Conservation (phyloP, 345 rosid genomes). For the Mangifera indica region DNA sequence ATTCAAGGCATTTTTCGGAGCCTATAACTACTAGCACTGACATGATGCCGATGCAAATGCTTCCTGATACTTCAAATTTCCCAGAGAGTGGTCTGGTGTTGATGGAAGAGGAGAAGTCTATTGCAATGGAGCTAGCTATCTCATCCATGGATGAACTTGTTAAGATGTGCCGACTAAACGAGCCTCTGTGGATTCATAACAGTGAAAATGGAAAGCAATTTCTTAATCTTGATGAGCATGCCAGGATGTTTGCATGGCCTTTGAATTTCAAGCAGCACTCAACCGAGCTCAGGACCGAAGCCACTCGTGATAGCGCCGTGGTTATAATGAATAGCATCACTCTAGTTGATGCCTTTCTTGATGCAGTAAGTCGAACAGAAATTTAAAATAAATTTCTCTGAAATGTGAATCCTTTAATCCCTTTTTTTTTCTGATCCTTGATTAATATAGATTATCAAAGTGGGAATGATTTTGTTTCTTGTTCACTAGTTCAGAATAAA, state of each 20-base stretch:
- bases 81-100: constrained; percentile 40
- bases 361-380: constrained; percentile 52
- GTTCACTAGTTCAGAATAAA: constrained; percentile 46
- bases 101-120: constrained; percentile 62
- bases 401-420: neutral
- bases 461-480: neutral
- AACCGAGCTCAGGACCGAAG: constrained; percentile 57
- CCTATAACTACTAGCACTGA: constrained; percentile 39
- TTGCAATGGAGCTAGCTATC: constrained; percentile 70
- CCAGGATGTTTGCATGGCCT: constrained; percentile 66
- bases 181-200: constrained; percentile 72
- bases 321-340: constrained; percentile 90
- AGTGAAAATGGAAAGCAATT: constrained; percentile 33
- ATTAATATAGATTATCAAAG: neutral
- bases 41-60: constrained; percentile 49
- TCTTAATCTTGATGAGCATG: constrained; percentile 67
- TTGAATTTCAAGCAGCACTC: constrained; percentile 39
- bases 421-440: neutral
- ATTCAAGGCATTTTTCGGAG: constrained; percentile 47
- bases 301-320: constrained; percentile 66
- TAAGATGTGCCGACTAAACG: constrained; percentile 56
- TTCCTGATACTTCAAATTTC: constrained; percentile 37
- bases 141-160: constrained; percentile 67
- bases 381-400: neutral
- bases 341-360: constrained; percentile 74